phyloP scores from a whole-genome alignment of 129 eudicot genomes.

The Solidago caesia region DNA sequence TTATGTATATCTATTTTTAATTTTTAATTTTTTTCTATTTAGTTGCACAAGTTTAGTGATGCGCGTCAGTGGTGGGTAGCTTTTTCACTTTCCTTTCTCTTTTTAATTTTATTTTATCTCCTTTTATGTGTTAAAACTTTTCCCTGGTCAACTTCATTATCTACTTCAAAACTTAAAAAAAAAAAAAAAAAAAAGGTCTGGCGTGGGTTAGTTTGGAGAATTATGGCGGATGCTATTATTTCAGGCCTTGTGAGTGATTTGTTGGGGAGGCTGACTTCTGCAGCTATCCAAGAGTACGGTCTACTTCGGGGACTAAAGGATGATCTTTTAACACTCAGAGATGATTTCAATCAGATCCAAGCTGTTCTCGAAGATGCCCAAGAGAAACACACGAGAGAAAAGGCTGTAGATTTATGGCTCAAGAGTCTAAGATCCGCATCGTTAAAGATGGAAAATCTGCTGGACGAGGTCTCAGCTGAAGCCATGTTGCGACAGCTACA shows the following conservation, averaged over 20 bases:
- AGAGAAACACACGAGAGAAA: background rate
- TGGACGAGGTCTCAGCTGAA: background rate
- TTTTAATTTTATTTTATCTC: too few species aligned
- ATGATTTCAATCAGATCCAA: slow-evolving; percentile 13
- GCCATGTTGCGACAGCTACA: background rate
- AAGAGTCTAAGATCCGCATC: slow-evolving; percentile 10
- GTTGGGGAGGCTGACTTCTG: slow-evolving; percentile 1
- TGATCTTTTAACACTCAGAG: slow-evolving; percentile 6
- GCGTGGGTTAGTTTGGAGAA: background rate
- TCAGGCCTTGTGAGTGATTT: slow-evolving; percentile 20
- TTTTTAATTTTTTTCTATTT: too few species aligned
- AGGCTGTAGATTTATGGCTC: slow-evolving; percentile 21
- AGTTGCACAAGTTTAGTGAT: too few species aligned
- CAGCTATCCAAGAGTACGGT: slow-evolving; percentile 12
- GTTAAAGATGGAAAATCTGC: background rate
- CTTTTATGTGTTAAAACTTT: too few species aligned
- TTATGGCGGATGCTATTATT: slow-evolving; percentile 14
- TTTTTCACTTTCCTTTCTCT: too few species aligned
- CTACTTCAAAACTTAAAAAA: too few species aligned
- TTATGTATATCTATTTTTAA: too few species aligned
- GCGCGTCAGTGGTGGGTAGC: too few species aligned
- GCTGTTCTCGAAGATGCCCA: slow-evolving; percentile 23
- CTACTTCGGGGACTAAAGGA: slow-evolving; percentile 2
- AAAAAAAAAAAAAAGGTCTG: too few species aligned
- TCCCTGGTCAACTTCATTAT: too few species aligned